Evolutionary conservation across 2,329 filamentous ascomycete genomes (phyloP).

Genomic region (Penicillium brasilianum): DNA sequence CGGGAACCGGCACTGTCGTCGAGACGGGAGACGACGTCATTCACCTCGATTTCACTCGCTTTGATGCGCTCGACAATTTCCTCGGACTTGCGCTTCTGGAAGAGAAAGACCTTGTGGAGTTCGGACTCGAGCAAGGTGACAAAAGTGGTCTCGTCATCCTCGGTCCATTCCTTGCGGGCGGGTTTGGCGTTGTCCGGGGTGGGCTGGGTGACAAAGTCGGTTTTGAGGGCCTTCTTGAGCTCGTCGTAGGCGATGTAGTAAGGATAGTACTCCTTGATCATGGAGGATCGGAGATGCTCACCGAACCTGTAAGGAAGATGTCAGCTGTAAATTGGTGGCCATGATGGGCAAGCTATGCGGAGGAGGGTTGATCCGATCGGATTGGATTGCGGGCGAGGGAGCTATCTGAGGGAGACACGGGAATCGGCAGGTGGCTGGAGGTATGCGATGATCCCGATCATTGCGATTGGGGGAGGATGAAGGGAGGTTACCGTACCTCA

Average conservation of each 20-base stretch:
- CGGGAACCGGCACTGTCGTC: slow-evolving; percentile 58
- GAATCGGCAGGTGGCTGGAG: neutral
- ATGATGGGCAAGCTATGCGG: neutral
- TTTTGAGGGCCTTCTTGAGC: slow-evolving; percentile 85
- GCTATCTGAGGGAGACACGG: neutral
- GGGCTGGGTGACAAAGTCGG: slow-evolving; percentile 63
- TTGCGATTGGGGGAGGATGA: neutral
- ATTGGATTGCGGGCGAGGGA: neutral
- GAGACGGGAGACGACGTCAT: slow-evolving; percentile 78
- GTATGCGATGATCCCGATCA: neutral
- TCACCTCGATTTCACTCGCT: slow-evolving; percentile 85
- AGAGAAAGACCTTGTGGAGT: slow-evolving; percentile 96
- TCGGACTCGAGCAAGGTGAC: slow-evolving; percentile 85
- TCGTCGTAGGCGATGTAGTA: slow-evolving; percentile 98
- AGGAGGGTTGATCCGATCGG: neutral
- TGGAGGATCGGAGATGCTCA: slow-evolving; percentile 91
- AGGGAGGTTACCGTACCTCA: slow-evolving; percentile 1
- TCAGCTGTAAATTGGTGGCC: neutral
- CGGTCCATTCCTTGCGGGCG: slow-evolving; percentile 75
- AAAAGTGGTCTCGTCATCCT: slow-evolving; percentile 89
- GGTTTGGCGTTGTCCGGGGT: slow-evolving; percentile 53
- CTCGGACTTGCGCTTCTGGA: slow-evolving; percentile 95
- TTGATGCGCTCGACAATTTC: slow-evolving; percentile 93
- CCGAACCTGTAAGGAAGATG: slow-evolving; percentile 68
- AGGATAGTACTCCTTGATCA: slow-evolving; percentile 97